These are phyloP conservation scores for Monascus purpureus DNA, from an alignment of 495 filamentous ascomycete species.

Conservation along the genomic window DNA sequence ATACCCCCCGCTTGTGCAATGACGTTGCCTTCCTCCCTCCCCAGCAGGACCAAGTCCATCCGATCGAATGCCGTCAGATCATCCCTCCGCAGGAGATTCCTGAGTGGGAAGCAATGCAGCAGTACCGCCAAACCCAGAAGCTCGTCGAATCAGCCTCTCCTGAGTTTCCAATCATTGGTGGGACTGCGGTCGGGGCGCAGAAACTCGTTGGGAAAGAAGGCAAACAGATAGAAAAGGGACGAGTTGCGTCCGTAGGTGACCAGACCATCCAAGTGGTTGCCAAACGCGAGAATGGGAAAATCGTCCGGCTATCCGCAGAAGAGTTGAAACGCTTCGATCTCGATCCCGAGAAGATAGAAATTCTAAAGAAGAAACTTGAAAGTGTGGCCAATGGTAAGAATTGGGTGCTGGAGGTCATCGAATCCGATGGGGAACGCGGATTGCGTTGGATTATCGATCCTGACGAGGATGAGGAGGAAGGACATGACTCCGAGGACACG, in stretches of 20 bases:
- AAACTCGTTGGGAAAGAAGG: conserved; percentile 42
- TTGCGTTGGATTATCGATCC: conserved; percentile 24
- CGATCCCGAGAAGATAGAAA: conserved; percentile 51
- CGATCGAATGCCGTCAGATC: conserved; percentile 65
- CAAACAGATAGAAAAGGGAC: conserved; percentile 39
- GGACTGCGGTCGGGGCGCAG: conserved; percentile 45
- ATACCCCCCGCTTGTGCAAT: conserved; percentile 84
- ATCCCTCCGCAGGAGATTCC: conserved; percentile 41
- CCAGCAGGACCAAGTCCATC: conserved; percentile 61
- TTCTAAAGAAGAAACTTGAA: conserved; percentile 41
- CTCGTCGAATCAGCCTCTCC: conserved; percentile 19
- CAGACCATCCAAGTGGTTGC: conserved; percentile 37
- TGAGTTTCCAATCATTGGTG: conserved; percentile 38
- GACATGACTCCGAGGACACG: conserved; percentile 10
- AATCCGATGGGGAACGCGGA: conserved; percentile 35
- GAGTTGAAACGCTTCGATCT: conserved; percentile 56
- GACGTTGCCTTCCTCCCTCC: conserved; percentile 87
- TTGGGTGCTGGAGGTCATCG: conserved; percentile 35
- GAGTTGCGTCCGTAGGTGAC: conserved; percentile 23
- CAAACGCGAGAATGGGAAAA: conserved; percentile 41
- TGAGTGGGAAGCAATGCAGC: conserved; percentile 42
- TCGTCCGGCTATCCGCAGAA: conserved; percentile 39
- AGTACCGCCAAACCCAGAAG: conserved; percentile 21
- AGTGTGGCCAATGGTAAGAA: conserved; percentile 27
- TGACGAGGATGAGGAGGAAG: conserved; percentile 20